A percentile compares a stretch with the other conserved stretches of the same genome.
phyloP scores from a whole-genome alignment of 331 rosid genomes.

The Spiraea crenata region DNA sequence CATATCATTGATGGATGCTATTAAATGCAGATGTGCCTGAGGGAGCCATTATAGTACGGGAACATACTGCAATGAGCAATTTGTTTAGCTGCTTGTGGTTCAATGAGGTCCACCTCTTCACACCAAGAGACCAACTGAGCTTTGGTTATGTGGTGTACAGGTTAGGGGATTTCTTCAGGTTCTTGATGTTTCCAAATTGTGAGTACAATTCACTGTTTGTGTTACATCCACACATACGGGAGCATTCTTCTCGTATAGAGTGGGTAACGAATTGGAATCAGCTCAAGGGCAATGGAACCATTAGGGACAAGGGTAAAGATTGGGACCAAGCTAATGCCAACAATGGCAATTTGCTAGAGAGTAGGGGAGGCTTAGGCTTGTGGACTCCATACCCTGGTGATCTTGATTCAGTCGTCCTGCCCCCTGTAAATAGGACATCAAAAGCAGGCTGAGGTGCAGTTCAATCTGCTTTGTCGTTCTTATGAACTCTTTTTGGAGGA shows the following conservation, averaged over 20 bases:
- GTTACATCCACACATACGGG: slow-evolving; percentile 97
- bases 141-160: slow-evolving; percentile 92
- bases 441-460: slow-evolving; percentile 81
- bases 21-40: slow-evolving; percentile 90
- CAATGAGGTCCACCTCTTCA: slow-evolving; percentile 94
- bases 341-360: slow-evolving; percentile 52
- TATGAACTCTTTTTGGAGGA: not conserved
- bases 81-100: slow-evolving; percentile 99
- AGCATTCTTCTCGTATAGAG: slow-evolving; percentile 96
- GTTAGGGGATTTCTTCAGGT: slow-evolving; percentile 54
- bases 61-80: slow-evolving; percentile 71
- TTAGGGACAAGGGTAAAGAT: slow-evolving; percentile 53
- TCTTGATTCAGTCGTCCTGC: slow-evolving; percentile 68
- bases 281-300: slow-evolving; percentile 54
- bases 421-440: slow-evolving; percentile 74
- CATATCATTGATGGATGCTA: slow-evolving; percentile 1
- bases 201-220: slow-evolving; percentile 88
- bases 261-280: slow-evolving; percentile 84
- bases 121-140: slow-evolving; percentile 98
- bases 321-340: slow-evolving; percentile 40
- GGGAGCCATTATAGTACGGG: slow-evolving; percentile 86
- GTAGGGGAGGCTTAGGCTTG: slow-evolving; percentile 91
- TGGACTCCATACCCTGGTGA: slow-evolving; percentile 87
- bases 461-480: not conserved
- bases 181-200: slow-evolving; percentile 91